Percentiles rank a stretch among this genome's conserved stretches.
phyloP scores from a whole-genome alignment of 75 land plant genomes.

The Cupressus sempervirens region DNA sequence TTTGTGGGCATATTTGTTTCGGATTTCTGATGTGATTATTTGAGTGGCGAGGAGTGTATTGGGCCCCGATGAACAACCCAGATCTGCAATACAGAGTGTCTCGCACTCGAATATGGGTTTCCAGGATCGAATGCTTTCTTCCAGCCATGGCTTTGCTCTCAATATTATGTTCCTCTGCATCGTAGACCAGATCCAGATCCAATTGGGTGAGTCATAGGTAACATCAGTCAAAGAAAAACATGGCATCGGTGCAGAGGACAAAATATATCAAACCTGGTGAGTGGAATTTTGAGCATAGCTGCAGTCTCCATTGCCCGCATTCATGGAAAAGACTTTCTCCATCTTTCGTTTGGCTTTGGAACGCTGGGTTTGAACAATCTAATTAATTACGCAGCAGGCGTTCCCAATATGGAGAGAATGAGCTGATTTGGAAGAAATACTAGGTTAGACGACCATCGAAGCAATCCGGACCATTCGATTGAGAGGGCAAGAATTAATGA shows the following conservation, averaged over 20 bases:
- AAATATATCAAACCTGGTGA: not conserved
- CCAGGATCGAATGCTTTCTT: slow-evolving; percentile 13
- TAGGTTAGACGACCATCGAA: too few species aligned
- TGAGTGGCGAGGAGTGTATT: slow-evolving; percentile 33
- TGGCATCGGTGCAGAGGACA: not conserved
- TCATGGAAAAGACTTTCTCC: slow-evolving; percentile 47
- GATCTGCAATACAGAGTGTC: slow-evolving; percentile 29
- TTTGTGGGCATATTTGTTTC: not conserved
- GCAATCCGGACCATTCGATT: too few species aligned
- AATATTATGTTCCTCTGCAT: not conserved
- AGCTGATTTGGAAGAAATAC: too few species aligned
- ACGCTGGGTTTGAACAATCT: too few species aligned
- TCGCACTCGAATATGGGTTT: not conserved
- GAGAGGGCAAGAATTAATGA: too few species aligned
- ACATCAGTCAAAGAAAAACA: not conserved
- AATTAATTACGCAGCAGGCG: too few species aligned
- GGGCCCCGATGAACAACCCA: slow-evolving; percentile 67
- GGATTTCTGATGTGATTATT: slow-evolving; percentile 24
- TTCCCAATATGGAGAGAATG: too few species aligned
- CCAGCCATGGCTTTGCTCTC: not conserved
- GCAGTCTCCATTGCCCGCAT: slow-evolving; percentile 28
- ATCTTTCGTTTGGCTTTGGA: slow-evolving; percentile 11
- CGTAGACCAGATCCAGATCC: not conserved
- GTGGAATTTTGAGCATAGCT: slow-evolving; percentile 53
- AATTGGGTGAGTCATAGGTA: not conserved